These are phyloP conservation scores for Magnusiomyces suaveolens DNA, from an alignment of 1,139 yeast genomes.

Conservation along the genomic window DNA sequence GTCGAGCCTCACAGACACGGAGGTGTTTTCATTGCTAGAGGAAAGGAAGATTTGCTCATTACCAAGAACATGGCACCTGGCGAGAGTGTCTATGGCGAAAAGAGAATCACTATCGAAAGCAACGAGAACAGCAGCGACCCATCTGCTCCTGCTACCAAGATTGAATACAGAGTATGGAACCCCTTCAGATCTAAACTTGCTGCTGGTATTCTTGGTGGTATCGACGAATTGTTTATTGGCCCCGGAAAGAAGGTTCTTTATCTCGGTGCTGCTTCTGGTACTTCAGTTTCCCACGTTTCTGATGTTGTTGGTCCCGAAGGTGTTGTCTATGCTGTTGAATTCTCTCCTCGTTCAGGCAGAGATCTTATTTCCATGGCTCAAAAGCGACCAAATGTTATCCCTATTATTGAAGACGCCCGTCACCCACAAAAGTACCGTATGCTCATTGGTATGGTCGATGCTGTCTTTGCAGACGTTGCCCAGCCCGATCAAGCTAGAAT, in stretches of 20 bases:
- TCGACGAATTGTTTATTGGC: conserved; percentile 91
- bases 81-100: conserved; percentile 77
- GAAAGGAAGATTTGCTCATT: conserved; percentile 95
- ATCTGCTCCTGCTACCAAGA: conserved; percentile 70
- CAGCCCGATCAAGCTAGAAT: conserved; percentile 99
- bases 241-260: conserved; percentile 97
- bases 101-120: conserved; percentile 88
- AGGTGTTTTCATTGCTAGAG: conserved; percentile 32
- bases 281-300: conserved; percentile 96
- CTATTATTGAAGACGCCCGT: conserved; percentile 98
- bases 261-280: conserved; percentile 99
- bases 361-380: conserved; percentile 98
- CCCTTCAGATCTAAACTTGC: conserved; percentile 99
- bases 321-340: conserved; percentile 95
- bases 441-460: conserved; percentile 97
- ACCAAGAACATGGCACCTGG: conserved; percentile 98
- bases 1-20: conserved; percentile 44
- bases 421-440: conserved; percentile 99
- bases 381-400: conserved; percentile 98
- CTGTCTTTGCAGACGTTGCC: conserved; percentile 98
- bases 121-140: conserved; percentile 77
- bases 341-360: conserved; percentile 99
- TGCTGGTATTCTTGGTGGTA: conserved; percentile 98
- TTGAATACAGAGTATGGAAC: conserved; percentile 99
- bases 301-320: conserved; percentile 99